A percentile compares a stretch with the other conserved stretches of the same genome.
phyloP scores from a whole-genome alignment of 768 basidiomycete genomes.

The Serendipita sp. region DNA sequence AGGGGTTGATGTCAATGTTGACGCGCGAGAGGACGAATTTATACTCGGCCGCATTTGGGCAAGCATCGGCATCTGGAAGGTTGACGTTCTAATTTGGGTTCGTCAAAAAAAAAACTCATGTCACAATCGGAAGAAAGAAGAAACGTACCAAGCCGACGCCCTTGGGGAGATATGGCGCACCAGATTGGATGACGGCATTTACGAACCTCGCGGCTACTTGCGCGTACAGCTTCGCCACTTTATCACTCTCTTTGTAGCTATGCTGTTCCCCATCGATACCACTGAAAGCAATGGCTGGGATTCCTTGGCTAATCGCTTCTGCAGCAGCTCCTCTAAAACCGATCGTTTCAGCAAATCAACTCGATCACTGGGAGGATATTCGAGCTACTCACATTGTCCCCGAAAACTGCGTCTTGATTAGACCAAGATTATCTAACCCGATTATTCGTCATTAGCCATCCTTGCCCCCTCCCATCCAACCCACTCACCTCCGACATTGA shows the following conservation, averaged over 20 bases:
- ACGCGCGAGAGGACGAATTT: slow-evolving; percentile 21
- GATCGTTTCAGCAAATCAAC: not conserved
- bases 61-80: slow-evolving; percentile 23
- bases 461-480: not conserved
- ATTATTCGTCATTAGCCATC: not conserved
- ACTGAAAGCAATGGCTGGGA: slow-evolving; percentile 36
- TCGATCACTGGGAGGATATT: not conserved
- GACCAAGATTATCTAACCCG: slow-evolving; percentile 14
- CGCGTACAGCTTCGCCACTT: slow-evolving; percentile 26
- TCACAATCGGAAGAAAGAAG: not conserved
- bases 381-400: slow-evolving; percentile 17
- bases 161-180: slow-evolving; percentile 25
- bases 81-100: slow-evolving; percentile 28
- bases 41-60: slow-evolving; percentile 24
- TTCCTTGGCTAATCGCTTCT: slow-evolving; percentile 31
- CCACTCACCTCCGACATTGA: slow-evolving; percentile 29
- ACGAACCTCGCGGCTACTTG: slow-evolving; percentile 27
- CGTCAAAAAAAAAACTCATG: no score
- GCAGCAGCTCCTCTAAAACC: slow-evolving; percentile 30
- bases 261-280: slow-evolving; percentile 18
- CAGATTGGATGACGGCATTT: slow-evolving; percentile 18
- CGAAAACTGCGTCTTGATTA: slow-evolving; percentile 13
- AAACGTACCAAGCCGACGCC: slow-evolving; percentile 20
- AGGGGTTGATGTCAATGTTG: slow-evolving; percentile 8
- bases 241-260: not conserved